phyloP scores from a whole-genome alignment of 2,329 filamentous ascomycete genomes.

The Metarhizium sp. region DNA sequence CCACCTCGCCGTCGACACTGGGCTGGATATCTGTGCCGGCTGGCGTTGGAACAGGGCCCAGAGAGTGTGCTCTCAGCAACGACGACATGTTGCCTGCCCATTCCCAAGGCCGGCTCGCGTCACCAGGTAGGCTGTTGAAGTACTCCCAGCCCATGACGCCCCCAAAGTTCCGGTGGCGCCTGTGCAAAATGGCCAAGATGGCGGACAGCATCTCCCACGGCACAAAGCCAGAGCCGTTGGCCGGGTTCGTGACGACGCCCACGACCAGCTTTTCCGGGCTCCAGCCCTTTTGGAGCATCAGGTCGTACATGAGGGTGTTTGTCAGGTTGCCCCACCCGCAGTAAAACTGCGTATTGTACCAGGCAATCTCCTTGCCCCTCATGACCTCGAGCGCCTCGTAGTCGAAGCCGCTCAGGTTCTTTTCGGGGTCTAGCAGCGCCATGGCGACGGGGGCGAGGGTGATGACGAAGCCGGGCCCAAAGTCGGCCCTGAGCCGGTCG shows the following conservation, averaged over 20 bases:
- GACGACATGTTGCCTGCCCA: constrained; percentile 65
- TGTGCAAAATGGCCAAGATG: constrained; percentile 32
- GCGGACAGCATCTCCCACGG: constrained; percentile 35
- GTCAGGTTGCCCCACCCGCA: constrained; percentile 67
- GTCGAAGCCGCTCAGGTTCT: constrained; percentile 71
- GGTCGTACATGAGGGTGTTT: constrained; percentile 37
- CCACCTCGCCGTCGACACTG: constrained; percentile 8
- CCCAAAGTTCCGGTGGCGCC: constrained; percentile 59
- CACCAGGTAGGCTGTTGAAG: constrained; percentile 70
- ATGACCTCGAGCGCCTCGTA: constrained; percentile 66
- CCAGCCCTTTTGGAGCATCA: constrained; percentile 56
- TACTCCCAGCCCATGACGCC: constrained; percentile 96
- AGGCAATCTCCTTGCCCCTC: constrained; percentile 58
- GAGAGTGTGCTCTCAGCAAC: constrained; percentile 23
- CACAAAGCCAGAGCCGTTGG: constrained; percentile 54
- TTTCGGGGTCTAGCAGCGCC: constrained; percentile 45
- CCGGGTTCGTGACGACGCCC: constrained; percentile 70
- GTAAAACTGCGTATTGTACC: constrained; percentile 93
- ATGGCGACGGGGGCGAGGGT: constrained; percentile 76
- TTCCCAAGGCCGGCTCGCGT: constrained; percentile 55
- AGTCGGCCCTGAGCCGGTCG: constrained; percentile 58
- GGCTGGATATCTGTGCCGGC: neutral
- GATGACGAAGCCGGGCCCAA: constrained; percentile 62
- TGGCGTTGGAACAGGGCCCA: constrained; percentile 7
- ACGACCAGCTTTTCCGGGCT: constrained; percentile 63